Evolutionary conservation across 306 rosid genomes (phyloP).

Genomic region (Begonia peltatifolia): DNA sequence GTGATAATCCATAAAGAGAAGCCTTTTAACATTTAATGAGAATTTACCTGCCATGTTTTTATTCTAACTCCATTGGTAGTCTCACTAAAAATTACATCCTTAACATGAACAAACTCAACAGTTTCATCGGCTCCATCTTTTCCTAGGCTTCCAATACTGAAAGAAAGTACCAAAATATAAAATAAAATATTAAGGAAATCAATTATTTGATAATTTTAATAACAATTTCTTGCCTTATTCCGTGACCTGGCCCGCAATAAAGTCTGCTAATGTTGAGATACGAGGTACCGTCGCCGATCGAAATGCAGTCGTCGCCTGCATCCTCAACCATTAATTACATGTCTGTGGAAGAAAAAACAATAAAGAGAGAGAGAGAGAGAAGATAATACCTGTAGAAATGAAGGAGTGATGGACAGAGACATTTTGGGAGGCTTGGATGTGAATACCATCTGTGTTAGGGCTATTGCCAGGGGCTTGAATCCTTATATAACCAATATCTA

Average conservation of each 20-base stretch:
- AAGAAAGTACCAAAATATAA: background rate
- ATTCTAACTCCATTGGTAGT: conserved; percentile 8
- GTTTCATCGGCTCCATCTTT: conserved; percentile 1
- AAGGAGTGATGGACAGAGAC: background rate
- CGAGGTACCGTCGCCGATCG: conserved; percentile 6
- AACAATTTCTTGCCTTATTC: conserved; percentile 4
- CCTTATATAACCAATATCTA: background rate
- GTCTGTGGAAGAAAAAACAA: background rate
- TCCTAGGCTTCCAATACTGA: conserved; percentile 9
- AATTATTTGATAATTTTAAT: background rate
- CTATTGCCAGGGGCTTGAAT: conserved; percentile 2
- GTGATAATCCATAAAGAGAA: background rate
- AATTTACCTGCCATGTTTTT: conserved; percentile 12
- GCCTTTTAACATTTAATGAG: background rate
- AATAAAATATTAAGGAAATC: background rate
- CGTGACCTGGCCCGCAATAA: conserved; percentile 5
- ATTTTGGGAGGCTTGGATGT: conserved; percentile 1
- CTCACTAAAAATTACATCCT: background rate
- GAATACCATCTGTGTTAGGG: conserved; percentile 8
- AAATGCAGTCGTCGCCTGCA: conserved; percentile 8
- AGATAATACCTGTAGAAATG: conserved; percentile 3
- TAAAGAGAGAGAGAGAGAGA: background rate
- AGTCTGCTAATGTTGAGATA: background rate
- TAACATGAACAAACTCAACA: conserved; percentile 2
- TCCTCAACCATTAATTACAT: background rate